These are phyloP conservation scores for Microdochium trichocladiopsis DNA, from an alignment of 2,329 filamentous ascomycete species.

Conservation along the genomic window DNA sequence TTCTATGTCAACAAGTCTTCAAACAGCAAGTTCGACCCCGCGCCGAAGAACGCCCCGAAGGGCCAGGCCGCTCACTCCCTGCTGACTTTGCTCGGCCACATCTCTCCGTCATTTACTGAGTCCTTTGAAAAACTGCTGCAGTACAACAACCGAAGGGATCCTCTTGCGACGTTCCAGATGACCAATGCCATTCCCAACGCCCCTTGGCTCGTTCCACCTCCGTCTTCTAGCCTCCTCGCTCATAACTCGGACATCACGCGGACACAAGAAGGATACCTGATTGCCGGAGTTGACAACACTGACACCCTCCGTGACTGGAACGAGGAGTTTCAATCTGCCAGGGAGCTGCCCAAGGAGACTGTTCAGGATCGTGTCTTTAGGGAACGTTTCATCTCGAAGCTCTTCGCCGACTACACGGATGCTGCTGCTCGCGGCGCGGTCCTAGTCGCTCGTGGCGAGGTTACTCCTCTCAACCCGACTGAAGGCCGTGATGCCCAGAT, in stretches of 20 bases:
- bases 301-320: constrained; percentile 98
- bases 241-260: constrained; percentile 82
- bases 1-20: constrained; percentile 98
- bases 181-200: constrained; percentile 89
- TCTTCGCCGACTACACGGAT: constrained; percentile 97
- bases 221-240: constrained; percentile 54
- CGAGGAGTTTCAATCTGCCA: constrained; percentile 95
- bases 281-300: constrained; percentile 85
- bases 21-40: constrained; percentile 90
- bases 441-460: constrained; percentile 85
- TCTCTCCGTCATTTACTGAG: constrained; percentile 77
- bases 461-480: constrained; percentile 89
- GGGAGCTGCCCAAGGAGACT: constrained; percentile 86
- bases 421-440: constrained; percentile 88
- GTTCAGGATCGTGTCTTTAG: constrained; percentile 95
- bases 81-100: constrained; percentile 65
- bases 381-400: constrained; percentile 86
- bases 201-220: constrained; percentile 79
- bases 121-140: constrained; percentile 76
- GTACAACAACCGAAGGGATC: constrained; percentile 77
- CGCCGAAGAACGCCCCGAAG: constrained; percentile 72
- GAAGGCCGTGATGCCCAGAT: constrained; percentile 92
- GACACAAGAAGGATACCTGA: constrained; percentile 86
- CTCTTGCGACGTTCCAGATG: constrained; percentile 88
- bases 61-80: constrained; percentile 77